Evolutionary conservation across 257 asterid species (phyloP).

Genomic region (Gardenia jasminoides): DNA sequence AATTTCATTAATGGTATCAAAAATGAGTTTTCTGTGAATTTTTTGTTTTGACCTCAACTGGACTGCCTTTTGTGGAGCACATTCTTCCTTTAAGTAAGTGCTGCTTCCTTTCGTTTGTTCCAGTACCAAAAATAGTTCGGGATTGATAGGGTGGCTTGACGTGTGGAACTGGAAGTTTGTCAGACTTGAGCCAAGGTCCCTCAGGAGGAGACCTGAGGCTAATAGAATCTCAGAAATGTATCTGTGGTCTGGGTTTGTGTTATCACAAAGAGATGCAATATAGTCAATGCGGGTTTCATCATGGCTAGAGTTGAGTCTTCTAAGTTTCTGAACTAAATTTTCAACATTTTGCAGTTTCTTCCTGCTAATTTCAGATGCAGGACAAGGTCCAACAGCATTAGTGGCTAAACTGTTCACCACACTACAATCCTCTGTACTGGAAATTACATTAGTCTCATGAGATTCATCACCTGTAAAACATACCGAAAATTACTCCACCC

Average conservation of each 20-base stretch:
- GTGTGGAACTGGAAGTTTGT: slow-evolving; percentile 72
- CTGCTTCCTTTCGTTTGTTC: slow-evolving; percentile 78
- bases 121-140: slow-evolving; percentile 83
- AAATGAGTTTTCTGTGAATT: slow-evolving; percentile 61
- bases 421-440: slow-evolving; percentile 19
- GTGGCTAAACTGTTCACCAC: slow-evolving; percentile 23
- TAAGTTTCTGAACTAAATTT: slow-evolving; percentile 75
- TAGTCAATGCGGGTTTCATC: slow-evolving; percentile 86
- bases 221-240: slow-evolving; percentile 81
- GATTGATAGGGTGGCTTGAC: slow-evolving; percentile 87
- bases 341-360: slow-evolving; percentile 76
- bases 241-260: slow-evolving; percentile 73
- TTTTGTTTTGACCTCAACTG: slow-evolving; percentile 38
- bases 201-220: slow-evolving; percentile 91
- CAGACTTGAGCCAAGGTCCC: slow-evolving; percentile 68
- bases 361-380: slow-evolving; percentile 45
- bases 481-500: neutral
- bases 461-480: slow-evolving; percentile 47
- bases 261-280: slow-evolving; percentile 90
- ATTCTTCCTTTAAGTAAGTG: slow-evolving; percentile 36
- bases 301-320: slow-evolving; percentile 80
- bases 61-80: slow-evolving; percentile 24
- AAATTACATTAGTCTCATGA: slow-evolving; percentile 21
- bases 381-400: slow-evolving; percentile 29
- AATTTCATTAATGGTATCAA: slow-evolving; percentile 75